These are phyloP conservation scores for Ensete ventricosum DNA, from an alignment of 176 grass and related monocot genomes.

Conservation along the genomic window DNA sequence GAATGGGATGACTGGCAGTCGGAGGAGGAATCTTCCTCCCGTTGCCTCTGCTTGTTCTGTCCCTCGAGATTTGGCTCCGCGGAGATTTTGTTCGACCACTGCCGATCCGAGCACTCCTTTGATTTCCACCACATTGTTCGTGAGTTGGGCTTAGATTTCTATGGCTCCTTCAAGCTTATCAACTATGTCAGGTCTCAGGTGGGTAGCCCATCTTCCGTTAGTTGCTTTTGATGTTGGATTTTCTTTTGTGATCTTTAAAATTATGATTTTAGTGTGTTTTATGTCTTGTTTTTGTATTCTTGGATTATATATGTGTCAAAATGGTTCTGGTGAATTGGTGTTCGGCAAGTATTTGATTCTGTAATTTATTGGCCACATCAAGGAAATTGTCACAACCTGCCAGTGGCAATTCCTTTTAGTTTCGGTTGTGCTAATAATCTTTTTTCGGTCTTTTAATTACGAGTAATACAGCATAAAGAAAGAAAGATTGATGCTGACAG, in stretches of 20 bases:
- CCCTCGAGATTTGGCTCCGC: conserved; percentile 42
- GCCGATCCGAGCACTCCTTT: conserved; percentile 45
- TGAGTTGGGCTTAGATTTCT: conserved; percentile 63
- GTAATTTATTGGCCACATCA: too few relatives aligned
- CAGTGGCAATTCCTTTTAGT: too few relatives aligned
- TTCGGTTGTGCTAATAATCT: too few relatives aligned
- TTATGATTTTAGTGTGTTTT: background rate
- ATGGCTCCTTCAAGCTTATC: conserved; percentile 74
- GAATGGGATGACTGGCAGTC: conserved; percentile 80
- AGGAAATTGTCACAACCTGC: too few relatives aligned
- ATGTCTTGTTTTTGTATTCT: background rate
- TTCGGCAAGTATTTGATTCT: too few relatives aligned
- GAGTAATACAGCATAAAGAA: background rate
- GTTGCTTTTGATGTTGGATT: background rate
- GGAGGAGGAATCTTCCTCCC: conserved; percentile 24
- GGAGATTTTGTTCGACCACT: conserved; percentile 51
- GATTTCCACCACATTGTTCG: conserved; percentile 44
- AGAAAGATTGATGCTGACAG: background rate
- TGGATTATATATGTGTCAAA: background rate
- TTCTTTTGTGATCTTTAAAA: background rate
- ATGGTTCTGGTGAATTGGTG: background rate
- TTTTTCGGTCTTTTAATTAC: too few relatives aligned
- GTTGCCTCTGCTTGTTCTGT: conserved; percentile 73
- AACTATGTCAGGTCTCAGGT: conserved; percentile 86
- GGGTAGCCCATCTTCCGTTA: background rate